These are phyloP conservation scores for Lasiodiplodia hormozganensis DNA, from an alignment of 2,329 filamentous ascomycete genomes.

Conservation along the genomic window DNA sequence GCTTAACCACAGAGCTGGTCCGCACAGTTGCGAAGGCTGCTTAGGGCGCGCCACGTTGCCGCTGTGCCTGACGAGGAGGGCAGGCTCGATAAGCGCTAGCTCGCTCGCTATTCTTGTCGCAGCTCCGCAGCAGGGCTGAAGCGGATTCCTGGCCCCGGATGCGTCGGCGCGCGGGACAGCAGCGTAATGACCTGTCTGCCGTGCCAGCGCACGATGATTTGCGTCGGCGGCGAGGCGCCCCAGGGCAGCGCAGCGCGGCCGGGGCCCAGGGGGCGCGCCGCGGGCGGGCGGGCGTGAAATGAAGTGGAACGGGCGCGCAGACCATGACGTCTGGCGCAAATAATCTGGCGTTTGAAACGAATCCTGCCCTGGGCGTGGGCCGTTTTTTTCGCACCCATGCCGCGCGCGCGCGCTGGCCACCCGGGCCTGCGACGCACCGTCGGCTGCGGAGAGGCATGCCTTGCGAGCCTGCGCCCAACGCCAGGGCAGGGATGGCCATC, in stretches of 20 bases:
- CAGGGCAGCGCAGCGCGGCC: background rate
- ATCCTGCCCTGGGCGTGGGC: conserved; percentile 10
- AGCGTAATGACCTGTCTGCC: conserved; percentile 7
- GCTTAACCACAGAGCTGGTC: conserved; percentile 23
- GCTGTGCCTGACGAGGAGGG: conserved; percentile 26
- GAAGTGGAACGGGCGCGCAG: conserved; percentile 16
- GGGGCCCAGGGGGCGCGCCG: background rate
- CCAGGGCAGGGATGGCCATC: conserved; percentile 21
- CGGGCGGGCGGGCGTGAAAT: conserved; percentile 9
- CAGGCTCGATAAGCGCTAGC: conserved; percentile 18
- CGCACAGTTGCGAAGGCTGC: conserved; percentile 14
- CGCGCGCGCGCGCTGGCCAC: background rate
- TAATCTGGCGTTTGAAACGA: conserved; percentile 19
- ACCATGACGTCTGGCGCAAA: conserved; percentile 7
- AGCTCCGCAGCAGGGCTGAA: conserved; percentile 21
- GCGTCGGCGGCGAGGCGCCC: conserved; percentile 5
- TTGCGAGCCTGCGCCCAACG: conserved; percentile 12
- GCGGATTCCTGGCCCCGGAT: conserved; percentile 20
- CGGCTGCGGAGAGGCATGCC: conserved; percentile 10
- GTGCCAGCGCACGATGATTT: conserved; percentile 14
- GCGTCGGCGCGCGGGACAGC: conserved; percentile 6
- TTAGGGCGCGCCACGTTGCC: conserved; percentile 26
- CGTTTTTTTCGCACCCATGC: conserved; percentile 8
- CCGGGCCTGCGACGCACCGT: background rate
- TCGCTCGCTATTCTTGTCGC: conserved; percentile 27